phyloP scores from a whole-genome alignment of 345 rosid genomes.

The Ailanthus altissimus region DNA sequence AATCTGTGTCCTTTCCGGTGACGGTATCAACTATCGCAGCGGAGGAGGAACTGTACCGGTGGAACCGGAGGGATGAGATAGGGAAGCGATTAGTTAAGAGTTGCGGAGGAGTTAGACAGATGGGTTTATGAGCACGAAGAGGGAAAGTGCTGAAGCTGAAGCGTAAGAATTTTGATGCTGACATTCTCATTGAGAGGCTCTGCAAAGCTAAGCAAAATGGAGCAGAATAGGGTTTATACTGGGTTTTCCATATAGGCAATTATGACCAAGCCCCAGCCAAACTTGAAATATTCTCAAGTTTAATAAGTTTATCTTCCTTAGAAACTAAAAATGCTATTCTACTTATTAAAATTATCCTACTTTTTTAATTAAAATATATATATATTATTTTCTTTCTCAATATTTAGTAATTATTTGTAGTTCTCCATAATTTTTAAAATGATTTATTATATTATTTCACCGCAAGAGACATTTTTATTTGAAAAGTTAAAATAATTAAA shows the following conservation, averaged over 20 bases:
- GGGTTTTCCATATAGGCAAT: not conserved
- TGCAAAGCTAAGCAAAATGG: not conserved
- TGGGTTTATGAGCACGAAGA: not conserved
- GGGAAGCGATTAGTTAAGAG: not conserved
- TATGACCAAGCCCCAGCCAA: too few species aligned
- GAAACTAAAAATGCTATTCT: too few species aligned
- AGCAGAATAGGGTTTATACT: not conserved
- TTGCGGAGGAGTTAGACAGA: not conserved
- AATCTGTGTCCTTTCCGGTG: constrained; percentile 13
- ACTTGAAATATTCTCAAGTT: too few species aligned
- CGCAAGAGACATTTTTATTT: too few species aligned
- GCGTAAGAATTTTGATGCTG: not conserved
- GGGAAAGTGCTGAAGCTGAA: constrained; percentile 8
- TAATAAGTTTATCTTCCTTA: too few species aligned
- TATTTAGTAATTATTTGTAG: too few species aligned
- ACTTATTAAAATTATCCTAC: too few species aligned
- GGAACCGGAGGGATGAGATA: not conserved
- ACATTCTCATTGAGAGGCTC: not conserved
- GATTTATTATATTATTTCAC: too few species aligned
- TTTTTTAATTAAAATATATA: too few species aligned
- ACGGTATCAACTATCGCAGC: not conserved
- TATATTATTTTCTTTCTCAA: too few species aligned
- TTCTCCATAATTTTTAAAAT: too few species aligned
- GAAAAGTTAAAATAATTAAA: too few species aligned
- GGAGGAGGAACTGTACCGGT: not conserved